Base-by-base conservation (phyloP, 192 early-diverging fungal species). In the Coemansia sp. region DNA sequence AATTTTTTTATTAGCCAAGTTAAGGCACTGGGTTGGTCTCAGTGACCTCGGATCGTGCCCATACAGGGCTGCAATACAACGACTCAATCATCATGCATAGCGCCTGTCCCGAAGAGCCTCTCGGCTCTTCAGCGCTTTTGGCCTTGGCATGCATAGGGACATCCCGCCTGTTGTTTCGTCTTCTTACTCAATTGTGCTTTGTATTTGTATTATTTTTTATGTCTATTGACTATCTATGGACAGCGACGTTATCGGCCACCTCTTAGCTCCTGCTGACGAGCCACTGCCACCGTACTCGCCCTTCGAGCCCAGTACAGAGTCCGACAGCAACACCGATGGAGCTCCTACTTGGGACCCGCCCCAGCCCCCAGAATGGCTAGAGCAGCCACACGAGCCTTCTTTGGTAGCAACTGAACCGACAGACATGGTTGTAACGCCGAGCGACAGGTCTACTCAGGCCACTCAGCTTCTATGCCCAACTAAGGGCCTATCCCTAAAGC, bases 261-360 rank as follows among this genome's bases (percentile, higher is more conserved):
- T 1, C 33, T 18, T 33, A 25, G 33, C 59, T 12, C 20, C 67
- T 12, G 20, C 61, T 60, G 35, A 16, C 26, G 42, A 43, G 28
- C 59, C 36, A 31, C 74, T 60, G 25, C 74, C 74, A 18, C 69
- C 69, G 0, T 76, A 76, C 36, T 38, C 64, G 42, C 61, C 20
- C n/a, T 48, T 76, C 39, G 69, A 70, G 25, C 50, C 23, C 11
- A 4, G n/a, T 13, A 18, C 18, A 0, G 36, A 43, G 21, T 41
- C 38, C 13, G 41, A 31, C 41, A 41, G 3, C 42, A 9, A 43
- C 60, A 39, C 39, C 39, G 60, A 43, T 7, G 58, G 9, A 20
- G 39, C 60, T 23, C 20, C 60, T n/a, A 33, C 33, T 11, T 34
- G 26, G 28, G 53, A 56, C 1, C 33, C 53, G n/a, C 33, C 53